Percentiles rank a stretch among this genome's conserved stretches.
Conservation (phyloP, 768 basidiomycete species). For the Leccinum broughii region DNA sequence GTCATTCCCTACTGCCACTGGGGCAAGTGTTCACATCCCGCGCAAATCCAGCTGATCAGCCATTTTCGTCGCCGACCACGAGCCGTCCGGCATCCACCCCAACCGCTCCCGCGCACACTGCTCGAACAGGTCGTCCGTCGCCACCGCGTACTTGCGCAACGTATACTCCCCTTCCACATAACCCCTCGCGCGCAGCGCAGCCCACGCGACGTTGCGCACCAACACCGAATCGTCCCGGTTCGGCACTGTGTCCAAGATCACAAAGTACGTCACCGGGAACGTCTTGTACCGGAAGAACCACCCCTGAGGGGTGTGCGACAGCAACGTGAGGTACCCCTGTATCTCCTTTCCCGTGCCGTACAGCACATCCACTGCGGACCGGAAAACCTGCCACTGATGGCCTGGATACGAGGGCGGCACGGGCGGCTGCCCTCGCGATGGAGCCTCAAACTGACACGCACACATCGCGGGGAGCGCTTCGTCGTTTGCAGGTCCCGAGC, state of each 20-base stretch:
- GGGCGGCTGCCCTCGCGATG: neutral
- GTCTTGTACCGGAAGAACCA: constrained; percentile 34
- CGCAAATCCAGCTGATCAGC: constrained; percentile 6
- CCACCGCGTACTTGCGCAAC: constrained; percentile 14
- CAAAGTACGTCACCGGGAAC: constrained; percentile 35
- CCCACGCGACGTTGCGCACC: constrained; percentile 10
- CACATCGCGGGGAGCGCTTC: constrained; percentile 15
- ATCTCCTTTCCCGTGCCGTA: constrained; percentile 13
- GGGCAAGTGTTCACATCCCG: neutral
- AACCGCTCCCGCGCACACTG: constrained; percentile 19
- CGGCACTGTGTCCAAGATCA: constrained; percentile 22
- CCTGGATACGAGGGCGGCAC: neutral
- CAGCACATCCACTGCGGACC: constrained; percentile 23
- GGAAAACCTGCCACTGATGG: constrained; percentile 12
- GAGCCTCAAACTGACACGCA: constrained; percentile 24
- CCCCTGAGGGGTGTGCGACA: neutral
- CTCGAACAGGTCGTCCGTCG: constrained; percentile 20
- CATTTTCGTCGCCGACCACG: constrained; percentile 6
- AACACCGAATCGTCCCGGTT: constrained; percentile 1
- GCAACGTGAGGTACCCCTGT: constrained; percentile 11
- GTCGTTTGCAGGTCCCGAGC: constrained; percentile 14
- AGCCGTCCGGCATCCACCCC: constrained; percentile 16
- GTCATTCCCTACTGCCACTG: neutral
- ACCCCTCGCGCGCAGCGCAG: constrained; percentile 31
- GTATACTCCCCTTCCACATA: constrained; percentile 26